Base-by-base conservation (phyloP, 805 yeast genomes). In the Metschnikowia cubensis region DNA sequence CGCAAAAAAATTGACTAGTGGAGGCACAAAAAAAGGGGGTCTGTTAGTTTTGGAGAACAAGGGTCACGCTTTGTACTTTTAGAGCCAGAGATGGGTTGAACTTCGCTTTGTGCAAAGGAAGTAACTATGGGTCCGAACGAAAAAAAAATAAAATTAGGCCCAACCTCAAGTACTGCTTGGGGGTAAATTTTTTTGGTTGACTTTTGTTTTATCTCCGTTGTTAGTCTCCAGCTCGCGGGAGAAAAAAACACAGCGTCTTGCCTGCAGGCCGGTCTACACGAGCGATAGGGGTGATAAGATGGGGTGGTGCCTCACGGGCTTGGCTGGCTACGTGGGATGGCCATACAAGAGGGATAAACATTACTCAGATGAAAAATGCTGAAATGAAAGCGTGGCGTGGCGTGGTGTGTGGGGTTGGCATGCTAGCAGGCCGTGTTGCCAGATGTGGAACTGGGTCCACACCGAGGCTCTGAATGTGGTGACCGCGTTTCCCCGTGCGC, bases 1-100 rank as follows among this genome's bases (percentile, higher is more conserved):
- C 47, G 47, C 42, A 43, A 43, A 43, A 43, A 35, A 42, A 42
- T 32, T 32, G 36, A 42, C 45, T n/a, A 18, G 45, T 14, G n/a
- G 15, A 21, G 29, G 21, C 31, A 34, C 45, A 33, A 20, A 42
- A 31, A 14, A 42, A 25, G 29, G 45, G 45, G 45, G 45, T 33
- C 18, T 32, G 18, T 7, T 42, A 42, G 29, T 25, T 20, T 39
- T 17, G 37, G 34, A 10, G 18, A 21, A 18, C 36, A 42, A 15
- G 8, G 7, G 33, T 33, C 25, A 33, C 18, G 11, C 36, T 42
- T 32, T 36, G 11, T 29, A 41, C 35, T 15, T 17, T 35, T 17
- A 6, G n/a, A 22, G 5, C 2, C 17, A 8, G 41, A 20, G 13
- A 29, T 35, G 34, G 10, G 5, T 13, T 36, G 42, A 36, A 31